Conservation (phyloP, 306 rosid genomes). For the Vigna mungo region DNA sequence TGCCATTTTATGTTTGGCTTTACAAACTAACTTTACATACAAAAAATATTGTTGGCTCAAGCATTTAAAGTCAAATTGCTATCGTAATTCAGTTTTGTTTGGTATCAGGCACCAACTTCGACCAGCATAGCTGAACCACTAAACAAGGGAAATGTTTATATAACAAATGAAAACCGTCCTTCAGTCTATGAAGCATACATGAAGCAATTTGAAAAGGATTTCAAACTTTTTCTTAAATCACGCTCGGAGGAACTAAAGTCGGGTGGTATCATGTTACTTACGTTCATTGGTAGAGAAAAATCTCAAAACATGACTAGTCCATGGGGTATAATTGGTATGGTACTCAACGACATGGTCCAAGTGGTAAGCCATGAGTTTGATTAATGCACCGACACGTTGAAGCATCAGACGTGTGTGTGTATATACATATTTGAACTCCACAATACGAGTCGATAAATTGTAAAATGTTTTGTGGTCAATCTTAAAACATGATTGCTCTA, state of each 20-base stretch:
- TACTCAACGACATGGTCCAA: constrained; percentile 54
- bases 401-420: too few species aligned
- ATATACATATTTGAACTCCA: too few species aligned
- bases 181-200: constrained; percentile 38
- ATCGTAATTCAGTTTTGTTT: too few species aligned
- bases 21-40: too few species aligned
- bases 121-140: constrained; percentile 11
- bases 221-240: constrained; percentile 47
- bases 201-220: constrained; percentile 52
- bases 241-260: constrained; percentile 51
- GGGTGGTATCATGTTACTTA: constrained; percentile 56
- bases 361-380: constrained; percentile 44
- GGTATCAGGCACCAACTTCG: constrained; percentile 38
- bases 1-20: too few species aligned
- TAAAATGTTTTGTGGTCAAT: too few species aligned
- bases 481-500: too few species aligned
- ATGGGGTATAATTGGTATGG: constrained; percentile 41
- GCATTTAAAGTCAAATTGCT: too few species aligned
- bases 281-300: constrained; percentile 42
- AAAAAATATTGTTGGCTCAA: too few species aligned
- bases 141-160: constrained; percentile 28
- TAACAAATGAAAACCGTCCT: constrained; percentile 44
- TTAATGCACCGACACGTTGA: too few species aligned
- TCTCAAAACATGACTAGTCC: constrained; percentile 3
- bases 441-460: too few species aligned